phyloP scores from a whole-genome alignment of 202 grass and related monocot species.

The Alloteropsis angusta region DNA sequence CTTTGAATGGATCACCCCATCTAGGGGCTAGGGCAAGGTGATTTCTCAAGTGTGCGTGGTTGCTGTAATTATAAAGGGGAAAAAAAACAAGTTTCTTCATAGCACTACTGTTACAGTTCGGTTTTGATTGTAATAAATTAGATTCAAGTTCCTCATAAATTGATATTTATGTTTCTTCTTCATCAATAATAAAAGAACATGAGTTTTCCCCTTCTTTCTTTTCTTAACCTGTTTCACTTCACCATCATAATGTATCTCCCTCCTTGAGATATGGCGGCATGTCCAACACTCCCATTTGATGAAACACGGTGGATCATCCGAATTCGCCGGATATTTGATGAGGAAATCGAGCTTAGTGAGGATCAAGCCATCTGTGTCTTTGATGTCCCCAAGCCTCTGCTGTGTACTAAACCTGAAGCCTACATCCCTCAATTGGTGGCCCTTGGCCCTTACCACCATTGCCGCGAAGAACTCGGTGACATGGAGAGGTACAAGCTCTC shows the following conservation, averaged over 20 bases:
- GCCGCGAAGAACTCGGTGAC: constrained; percentile 36
- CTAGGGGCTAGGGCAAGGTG: too few relatives aligned
- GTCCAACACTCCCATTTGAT: constrained; percentile 25
- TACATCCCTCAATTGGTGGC: constrained; percentile 63
- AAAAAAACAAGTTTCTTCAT: too few relatives aligned
- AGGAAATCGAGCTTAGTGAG: constrained; percentile 38
- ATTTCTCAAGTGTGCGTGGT: too few relatives aligned
- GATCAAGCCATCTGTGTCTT: constrained; percentile 52
- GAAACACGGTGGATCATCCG: constrained; percentile 57
- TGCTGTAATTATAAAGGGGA: too few relatives aligned
- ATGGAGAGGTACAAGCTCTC: constrained; percentile 76
- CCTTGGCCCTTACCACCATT: constrained; percentile 72
- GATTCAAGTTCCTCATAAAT: background rate
- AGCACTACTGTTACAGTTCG: background rate
- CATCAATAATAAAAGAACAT: background rate
- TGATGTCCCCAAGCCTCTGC: constrained; percentile 51
- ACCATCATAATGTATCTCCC: background rate
- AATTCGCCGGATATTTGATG: constrained; percentile 36
- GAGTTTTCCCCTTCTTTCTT: background rate
- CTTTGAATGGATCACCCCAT: too few relatives aligned
- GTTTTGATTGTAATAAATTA: background rate
- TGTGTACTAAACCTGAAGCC: constrained; percentile 45
- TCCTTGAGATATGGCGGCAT: constrained; percentile 13
- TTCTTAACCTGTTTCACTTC: background rate
- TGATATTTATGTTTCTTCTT: background rate